These are phyloP conservation scores for Annulohypoxylon moriforme DNA, from an alignment of 495 filamentous ascomycete genomes.

Conservation along the genomic window DNA sequence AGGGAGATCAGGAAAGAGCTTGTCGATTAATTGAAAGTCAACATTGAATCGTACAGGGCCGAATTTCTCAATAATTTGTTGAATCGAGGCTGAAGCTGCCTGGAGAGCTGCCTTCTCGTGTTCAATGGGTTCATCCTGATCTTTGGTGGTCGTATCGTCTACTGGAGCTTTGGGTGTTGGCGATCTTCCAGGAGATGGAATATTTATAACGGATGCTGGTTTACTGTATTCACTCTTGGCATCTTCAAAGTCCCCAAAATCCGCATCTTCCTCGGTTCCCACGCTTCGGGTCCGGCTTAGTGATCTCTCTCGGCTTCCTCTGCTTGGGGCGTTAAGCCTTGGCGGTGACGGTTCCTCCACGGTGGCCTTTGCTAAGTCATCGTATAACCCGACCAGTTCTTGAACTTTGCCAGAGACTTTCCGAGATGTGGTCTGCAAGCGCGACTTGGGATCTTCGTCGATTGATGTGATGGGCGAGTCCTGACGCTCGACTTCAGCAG, in stretches of 20 bases:
- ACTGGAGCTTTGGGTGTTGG: constrained; percentile 32
- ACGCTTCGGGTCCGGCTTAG: constrained; percentile 20
- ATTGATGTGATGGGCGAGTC: constrained; percentile 67
- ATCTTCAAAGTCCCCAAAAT: constrained; percentile 67
- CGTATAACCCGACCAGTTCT: constrained; percentile 60
- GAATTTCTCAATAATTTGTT: constrained; percentile 45
- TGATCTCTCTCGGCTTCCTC: constrained; percentile 19
- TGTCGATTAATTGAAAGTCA: constrained; percentile 55
- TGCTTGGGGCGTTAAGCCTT: constrained; percentile 29
- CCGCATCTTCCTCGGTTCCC: constrained; percentile 50
- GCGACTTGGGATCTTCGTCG: constrained; percentile 59
- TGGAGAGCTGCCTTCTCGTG: not conserved
- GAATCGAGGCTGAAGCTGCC: constrained; percentile 12
- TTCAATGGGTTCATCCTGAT: not conserved
- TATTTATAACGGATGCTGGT: constrained; percentile 26
- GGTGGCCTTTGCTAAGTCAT: constrained; percentile 54
- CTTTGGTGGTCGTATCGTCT: not conserved
- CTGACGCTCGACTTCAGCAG: constrained; percentile 51
- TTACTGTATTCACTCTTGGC: constrained; percentile 48
- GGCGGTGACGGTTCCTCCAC: constrained; percentile 48
- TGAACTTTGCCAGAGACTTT: constrained; percentile 57
- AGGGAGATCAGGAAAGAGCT: constrained; percentile 54
- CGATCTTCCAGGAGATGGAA: not conserved
- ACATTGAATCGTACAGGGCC: constrained; percentile 52
- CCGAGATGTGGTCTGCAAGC: constrained; percentile 39